phyloP scores from a whole-genome alignment of 176 grass and related monocot genomes.

The Oryza glumipatula region DNA sequence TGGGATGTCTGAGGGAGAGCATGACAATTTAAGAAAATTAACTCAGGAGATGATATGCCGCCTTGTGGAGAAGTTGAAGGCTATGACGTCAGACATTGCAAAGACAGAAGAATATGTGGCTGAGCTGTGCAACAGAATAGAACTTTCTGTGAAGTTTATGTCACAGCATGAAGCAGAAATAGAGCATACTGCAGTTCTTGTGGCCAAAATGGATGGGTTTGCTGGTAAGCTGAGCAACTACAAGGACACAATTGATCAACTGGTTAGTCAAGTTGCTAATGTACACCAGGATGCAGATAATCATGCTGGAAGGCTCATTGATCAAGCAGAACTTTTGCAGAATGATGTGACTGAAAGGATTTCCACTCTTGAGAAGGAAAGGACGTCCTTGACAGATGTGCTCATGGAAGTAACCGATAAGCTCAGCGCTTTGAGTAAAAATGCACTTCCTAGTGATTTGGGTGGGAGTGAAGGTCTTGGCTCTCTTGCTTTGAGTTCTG shows the following conservation, averaged over 20 bases:
- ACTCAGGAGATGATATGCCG: constrained; percentile 55
- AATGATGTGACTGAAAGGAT: constrained; percentile 57
- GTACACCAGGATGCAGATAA: constrained; percentile 61
- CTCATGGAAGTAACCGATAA: constrained; percentile 56
- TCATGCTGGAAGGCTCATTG: constrained; percentile 48
- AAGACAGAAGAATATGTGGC: constrained; percentile 61
- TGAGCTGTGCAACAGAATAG: constrained; percentile 44
- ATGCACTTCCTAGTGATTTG: constrained; percentile 46
- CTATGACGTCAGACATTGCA: constrained; percentile 58
- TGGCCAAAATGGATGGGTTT: constrained; percentile 74
- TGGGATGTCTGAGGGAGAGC: constrained; percentile 63
- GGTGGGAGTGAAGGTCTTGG: constrained; percentile 40
- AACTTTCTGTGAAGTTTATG: constrained; percentile 51
- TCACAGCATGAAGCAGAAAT: constrained; percentile 52
- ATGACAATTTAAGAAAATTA: constrained; percentile 58
- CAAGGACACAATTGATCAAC: constrained; percentile 54
- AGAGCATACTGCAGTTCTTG: constrained; percentile 44
- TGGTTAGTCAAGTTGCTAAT: constrained; percentile 58
- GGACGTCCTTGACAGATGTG: constrained; percentile 41
- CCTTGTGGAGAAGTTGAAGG: constrained; percentile 60
- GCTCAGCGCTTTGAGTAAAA: constrained; percentile 46
- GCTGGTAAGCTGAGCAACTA: constrained; percentile 60
- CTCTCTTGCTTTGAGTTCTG: constrained; percentile 46
- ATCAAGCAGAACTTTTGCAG: constrained; percentile 74
- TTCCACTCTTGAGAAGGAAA: constrained; percentile 64